A percentile compares a stretch with the other conserved stretches of the same genome.
Evolutionary conservation across 2,329 filamentous ascomycete species (phyloP).

Genomic region (Trichophyton mentagrophytes): DNA sequence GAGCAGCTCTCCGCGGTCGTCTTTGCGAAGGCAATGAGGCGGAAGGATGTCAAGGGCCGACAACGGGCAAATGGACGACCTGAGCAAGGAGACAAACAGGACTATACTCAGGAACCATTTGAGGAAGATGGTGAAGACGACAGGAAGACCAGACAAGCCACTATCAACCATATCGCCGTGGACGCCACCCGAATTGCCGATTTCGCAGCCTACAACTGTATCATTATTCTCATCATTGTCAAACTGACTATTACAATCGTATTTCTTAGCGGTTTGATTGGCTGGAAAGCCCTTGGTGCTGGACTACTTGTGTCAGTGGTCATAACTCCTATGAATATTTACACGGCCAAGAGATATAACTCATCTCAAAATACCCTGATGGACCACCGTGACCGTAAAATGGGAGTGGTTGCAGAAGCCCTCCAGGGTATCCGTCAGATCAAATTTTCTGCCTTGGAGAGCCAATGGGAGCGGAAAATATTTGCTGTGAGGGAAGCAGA

Average conservation of each 20-base stretch:
- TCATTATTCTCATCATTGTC: conserved; percentile 49
- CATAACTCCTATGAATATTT: conserved; percentile 56
- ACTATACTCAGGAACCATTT: conserved; percentile 17
- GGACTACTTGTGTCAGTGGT: conserved; percentile 53
- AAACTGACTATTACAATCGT: conserved; percentile 53
- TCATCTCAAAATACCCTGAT: conserved; percentile 56
- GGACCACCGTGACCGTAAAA: conserved; percentile 62
- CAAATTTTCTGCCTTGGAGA: conserved; percentile 67
- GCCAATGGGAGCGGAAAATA: conserved; percentile 62
- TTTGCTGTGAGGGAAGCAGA: conserved; percentile 52
- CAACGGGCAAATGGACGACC: conserved; percentile 28
- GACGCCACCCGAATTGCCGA: conserved; percentile 57
- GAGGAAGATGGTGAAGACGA: conserved; percentile 31
- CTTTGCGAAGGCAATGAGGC: conserved; percentile 63
- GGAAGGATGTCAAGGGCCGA: conserved; percentile 59
- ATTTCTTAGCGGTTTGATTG: conserved; percentile 57
- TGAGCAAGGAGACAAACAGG: conserved; percentile 21
- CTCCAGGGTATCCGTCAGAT: conserved; percentile 71
- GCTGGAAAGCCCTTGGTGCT: conserved; percentile 54
- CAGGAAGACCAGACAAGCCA: conserved; percentile 53
- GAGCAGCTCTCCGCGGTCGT: conserved; percentile 58
- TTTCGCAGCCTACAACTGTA: conserved; percentile 53
- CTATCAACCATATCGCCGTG: conserved; percentile 67
- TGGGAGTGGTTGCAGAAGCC: conserved; percentile 63
- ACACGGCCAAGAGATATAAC: conserved; percentile 52